phyloP scores from a whole-genome alignment of 2,329 filamentous ascomycete genomes.

The Rasamsonia emersonii region DNA sequence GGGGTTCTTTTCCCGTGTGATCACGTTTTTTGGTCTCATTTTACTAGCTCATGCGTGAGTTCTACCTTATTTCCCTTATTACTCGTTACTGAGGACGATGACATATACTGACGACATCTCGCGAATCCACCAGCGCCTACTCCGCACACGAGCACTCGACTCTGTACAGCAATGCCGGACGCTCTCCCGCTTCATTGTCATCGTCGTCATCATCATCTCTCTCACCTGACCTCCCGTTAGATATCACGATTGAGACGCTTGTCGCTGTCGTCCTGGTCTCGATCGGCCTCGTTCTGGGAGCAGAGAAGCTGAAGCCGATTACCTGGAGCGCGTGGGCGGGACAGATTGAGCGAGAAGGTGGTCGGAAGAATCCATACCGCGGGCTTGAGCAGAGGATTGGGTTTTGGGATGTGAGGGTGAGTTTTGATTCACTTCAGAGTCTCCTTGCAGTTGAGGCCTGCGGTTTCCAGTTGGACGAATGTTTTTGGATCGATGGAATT shows the following conservation, averaged over 20 bases:
- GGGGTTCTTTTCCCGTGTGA: constrained; percentile 61
- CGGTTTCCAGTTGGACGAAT: background rate
- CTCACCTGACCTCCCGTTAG: constrained; percentile 71
- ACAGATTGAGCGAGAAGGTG: constrained; percentile 59
- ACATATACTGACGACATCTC: too few relatives aligned
- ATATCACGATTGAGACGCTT: constrained; percentile 82
- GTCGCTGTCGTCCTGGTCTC: constrained; percentile 72
- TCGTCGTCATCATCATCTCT: constrained; percentile 20
- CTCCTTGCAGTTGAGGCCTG: constrained; percentile 2
- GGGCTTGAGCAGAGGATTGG: constrained; percentile 70
- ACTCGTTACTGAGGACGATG: too few relatives aligned
- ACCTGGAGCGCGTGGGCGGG: constrained; percentile 73
- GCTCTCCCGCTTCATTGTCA: constrained; percentile 35
- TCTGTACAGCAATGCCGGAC: constrained; percentile 54
- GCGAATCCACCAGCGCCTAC: too few relatives aligned
- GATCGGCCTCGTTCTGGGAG: constrained; percentile 69
- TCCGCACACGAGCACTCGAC: constrained; percentile 88
- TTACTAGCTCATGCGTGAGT: constrained; percentile 82
- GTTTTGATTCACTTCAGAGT: too few relatives aligned
- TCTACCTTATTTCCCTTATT: constrained; percentile 9
- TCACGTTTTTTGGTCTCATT: constrained; percentile 66
- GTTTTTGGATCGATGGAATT: constrained; percentile 1
- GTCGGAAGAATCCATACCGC: constrained; percentile 68
- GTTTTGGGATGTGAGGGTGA: constrained; percentile 79
- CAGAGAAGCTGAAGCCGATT: constrained; percentile 74